Evolutionary conservation across 2,329 filamentous ascomycete genomes (phyloP).

Genomic region (Dryadomyces sulphureus): DNA sequence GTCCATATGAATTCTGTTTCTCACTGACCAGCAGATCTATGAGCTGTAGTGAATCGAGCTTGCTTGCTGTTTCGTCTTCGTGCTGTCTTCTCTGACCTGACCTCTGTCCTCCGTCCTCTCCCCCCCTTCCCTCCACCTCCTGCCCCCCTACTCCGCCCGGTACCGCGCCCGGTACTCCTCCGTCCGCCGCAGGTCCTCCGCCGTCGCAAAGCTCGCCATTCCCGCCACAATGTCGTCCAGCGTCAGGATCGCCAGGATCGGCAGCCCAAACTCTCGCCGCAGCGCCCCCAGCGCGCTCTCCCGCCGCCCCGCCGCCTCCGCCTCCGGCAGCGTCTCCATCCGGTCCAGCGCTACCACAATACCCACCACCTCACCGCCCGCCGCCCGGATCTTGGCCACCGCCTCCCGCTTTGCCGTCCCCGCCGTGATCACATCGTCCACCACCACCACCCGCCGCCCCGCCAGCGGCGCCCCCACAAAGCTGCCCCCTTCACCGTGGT

Average conservation of each 20-base stretch:
- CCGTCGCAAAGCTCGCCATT: conserved; percentile 44
- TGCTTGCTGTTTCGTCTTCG: too few relatives aligned
- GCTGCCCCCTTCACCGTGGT: conserved; percentile 85
- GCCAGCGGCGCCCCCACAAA: conserved; percentile 80
- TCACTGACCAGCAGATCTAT: conserved; percentile 1
- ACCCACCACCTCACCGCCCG: conserved; percentile 73
- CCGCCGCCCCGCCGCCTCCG: conserved; percentile 33
- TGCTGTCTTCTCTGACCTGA: neutral
- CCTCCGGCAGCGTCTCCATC: conserved; percentile 58
- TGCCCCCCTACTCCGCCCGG: conserved; percentile 31
- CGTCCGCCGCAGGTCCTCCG: conserved; percentile 49
- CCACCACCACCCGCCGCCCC: conserved; percentile 74
- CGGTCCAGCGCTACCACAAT: conserved; percentile 83
- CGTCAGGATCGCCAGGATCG: conserved; percentile 70
- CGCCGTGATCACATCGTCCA: conserved; percentile 94
- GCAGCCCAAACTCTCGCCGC: conserved; percentile 67
- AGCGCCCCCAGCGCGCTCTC: conserved; percentile 78
- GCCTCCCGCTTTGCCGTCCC: conserved; percentile 90
- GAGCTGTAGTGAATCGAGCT: too few relatives aligned
- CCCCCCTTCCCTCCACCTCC: neutral
- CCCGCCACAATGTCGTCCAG: conserved; percentile 70
- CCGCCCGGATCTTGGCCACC: conserved; percentile 71
- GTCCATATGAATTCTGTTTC: too few relatives aligned
- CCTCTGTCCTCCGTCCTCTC: neutral
- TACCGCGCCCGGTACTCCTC: conserved; percentile 60